Evolutionary conservation across 345 rosid genomes (phyloP), one percentile per base, ranked within the genome.

Genomic region (Salix caprea): DNA sequence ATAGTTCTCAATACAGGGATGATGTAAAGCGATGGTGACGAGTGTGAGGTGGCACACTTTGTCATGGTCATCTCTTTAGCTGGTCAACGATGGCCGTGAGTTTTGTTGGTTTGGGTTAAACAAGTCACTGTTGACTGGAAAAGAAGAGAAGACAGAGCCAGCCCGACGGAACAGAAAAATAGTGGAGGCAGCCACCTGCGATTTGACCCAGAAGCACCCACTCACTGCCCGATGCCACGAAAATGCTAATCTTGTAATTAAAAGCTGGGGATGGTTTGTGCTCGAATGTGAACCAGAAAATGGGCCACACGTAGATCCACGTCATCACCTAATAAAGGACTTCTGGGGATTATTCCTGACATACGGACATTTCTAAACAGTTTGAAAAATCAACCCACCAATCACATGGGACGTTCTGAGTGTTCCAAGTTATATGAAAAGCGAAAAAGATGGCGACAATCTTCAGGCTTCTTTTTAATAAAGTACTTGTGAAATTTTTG

Each of bases 301-400:
- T 46, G 80, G 81, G 23, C 15, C 56, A 54, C 80, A 69, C 26
- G 68, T 66, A 75, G 74, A 50, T 36, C 61, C 78, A 56, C 34
- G 14, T 58, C 34, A 30, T 58, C 61, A 52, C 58, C 79, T 30
- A 67, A 79, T 30, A 79, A 81, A 71, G 81, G 65, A 26, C 28
- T 50, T 37, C 18, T 26, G 69, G 65, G 82, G 82, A 76, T 70
- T 76, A 50, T 81, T 81, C 81, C 79, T 70, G 80, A 84, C 79
- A 73, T 39, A 42, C 32, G 10, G 66, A 24, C 60, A 32, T 34
- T 34, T 58, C 56, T 4, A n/a, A 40, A 3, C 34, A 32, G 34
- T 24, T 14, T 46, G 15, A 9, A 52, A 70, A 37, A 74, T 37
- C 72, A 66, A 28, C 13, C 42, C 52, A 21, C 62, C 64, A 74